Conservation (phyloP, 2,329 filamentous ascomycete species). For the Trichoderma semiorbis region DNA sequence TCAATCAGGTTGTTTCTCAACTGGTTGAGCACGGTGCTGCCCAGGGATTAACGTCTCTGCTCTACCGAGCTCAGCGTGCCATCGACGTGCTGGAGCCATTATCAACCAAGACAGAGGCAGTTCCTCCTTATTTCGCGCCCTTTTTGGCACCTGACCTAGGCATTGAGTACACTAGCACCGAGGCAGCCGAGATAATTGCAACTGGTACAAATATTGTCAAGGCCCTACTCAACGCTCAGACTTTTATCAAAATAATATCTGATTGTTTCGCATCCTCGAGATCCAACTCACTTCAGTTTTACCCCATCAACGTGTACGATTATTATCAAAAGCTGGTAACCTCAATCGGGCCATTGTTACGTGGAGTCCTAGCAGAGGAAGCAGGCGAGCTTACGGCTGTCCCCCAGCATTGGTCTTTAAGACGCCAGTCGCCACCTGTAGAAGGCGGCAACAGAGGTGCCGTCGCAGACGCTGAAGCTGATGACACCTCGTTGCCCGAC, state of each 20-base stretch:
- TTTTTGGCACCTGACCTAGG: constrained; percentile 51
- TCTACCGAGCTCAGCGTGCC: constrained; percentile 68
- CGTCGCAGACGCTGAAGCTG: constrained; percentile 27
- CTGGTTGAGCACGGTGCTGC: constrained; percentile 79
- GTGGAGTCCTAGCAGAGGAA: constrained; percentile 81
- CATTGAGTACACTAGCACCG: constrained; percentile 32
- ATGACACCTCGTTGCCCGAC: constrained; percentile 33
- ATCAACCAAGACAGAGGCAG: constrained; percentile 45
- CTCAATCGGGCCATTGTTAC: constrained; percentile 72
- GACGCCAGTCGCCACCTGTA: constrained; percentile 29
- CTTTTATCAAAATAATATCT: constrained; percentile 70
- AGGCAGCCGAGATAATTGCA: constrained; percentile 41
- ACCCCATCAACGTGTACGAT: constrained; percentile 77
- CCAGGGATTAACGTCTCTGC: constrained; percentile 74
- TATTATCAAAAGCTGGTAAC: constrained; percentile 73
- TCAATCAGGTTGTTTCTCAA: constrained; percentile 71
- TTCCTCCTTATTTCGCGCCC: constrained; percentile 67
- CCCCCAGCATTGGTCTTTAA: constrained; percentile 61
- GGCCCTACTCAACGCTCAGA: constrained; percentile 72
- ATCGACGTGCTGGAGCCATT: constrained; percentile 67
- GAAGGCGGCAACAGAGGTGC: constrained; percentile 23
- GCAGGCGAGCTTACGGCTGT: constrained; percentile 70
- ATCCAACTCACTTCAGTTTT: constrained; percentile 63
- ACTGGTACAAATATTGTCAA: constrained; percentile 77
- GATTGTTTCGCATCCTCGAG: constrained; percentile 70